Evolutionary conservation across 2,329 filamentous ascomycete species (phyloP).

Genomic region (Aspergillus pseudoglaucus): DNA sequence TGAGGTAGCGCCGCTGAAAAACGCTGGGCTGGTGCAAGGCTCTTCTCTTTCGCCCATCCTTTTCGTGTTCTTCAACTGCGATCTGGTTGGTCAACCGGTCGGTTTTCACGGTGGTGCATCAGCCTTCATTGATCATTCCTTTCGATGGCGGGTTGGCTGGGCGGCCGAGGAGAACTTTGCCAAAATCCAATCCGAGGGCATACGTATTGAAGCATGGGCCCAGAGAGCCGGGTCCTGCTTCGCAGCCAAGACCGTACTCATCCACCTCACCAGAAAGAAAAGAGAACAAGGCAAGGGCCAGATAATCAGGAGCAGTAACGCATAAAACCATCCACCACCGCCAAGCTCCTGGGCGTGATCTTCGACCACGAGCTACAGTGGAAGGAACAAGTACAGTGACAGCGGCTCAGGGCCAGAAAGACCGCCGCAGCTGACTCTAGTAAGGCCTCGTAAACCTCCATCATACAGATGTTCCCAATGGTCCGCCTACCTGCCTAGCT

Average conservation of each 20-base stretch:
- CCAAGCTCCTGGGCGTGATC: conserved; percentile 14
- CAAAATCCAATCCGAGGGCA: conserved; percentile 11
- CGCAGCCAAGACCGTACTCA: conserved; percentile 24
- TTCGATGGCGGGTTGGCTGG: not conserved
- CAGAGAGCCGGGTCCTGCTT: conserved; percentile 20
- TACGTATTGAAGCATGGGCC: conserved; percentile 20
- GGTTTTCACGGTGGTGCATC: not conserved
- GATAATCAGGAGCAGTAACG: conserved; percentile 9
- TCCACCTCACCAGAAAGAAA: conserved; percentile 21
- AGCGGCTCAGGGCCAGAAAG: too few species aligned
- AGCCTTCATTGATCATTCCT: not conserved
- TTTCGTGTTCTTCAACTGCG: not conserved
- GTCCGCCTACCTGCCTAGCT: too few species aligned
- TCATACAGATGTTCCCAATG: too few species aligned
- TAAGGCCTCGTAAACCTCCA: too few species aligned
- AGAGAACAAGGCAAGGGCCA: conserved; percentile 9
- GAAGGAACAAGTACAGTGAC: conserved; percentile 16
- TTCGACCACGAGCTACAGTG: conserved; percentile 17
- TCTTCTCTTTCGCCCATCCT: not conserved
- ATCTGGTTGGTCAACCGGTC: not conserved
- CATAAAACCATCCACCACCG: conserved; percentile 10
- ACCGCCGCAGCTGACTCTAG: too few species aligned
- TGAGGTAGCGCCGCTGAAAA: not conserved
- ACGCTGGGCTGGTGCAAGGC: not conserved
- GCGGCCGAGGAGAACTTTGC: not conserved